phyloP scores from a whole-genome alignment of 306 rosid genomes.

The Prunus dulcis region DNA sequence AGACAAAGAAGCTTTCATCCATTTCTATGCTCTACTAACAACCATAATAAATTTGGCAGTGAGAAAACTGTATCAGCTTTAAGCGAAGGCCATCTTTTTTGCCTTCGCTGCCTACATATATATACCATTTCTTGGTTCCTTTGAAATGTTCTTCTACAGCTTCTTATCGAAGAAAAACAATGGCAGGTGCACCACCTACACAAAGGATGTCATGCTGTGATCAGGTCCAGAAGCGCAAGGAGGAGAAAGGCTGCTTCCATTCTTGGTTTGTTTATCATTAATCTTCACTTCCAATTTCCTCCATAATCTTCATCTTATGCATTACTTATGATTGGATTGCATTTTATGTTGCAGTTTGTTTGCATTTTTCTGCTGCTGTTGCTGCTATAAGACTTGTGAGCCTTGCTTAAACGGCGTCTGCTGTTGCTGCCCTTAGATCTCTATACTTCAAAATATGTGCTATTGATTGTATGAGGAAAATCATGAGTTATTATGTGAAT shows the following conservation, averaged over 20 bases:
- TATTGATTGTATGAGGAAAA: not conserved
- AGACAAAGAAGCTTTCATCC: not conserved
- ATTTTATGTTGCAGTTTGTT: constrained; percentile 40
- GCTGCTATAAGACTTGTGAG: constrained; percentile 47
- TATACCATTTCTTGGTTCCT: not conserved
- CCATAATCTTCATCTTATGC: not conserved
- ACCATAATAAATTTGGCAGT: constrained; percentile 1
- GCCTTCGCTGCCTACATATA: not conserved
- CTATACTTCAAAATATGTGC: constrained; percentile 1
- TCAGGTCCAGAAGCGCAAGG: constrained; percentile 32
- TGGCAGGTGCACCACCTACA: constrained; percentile 37
- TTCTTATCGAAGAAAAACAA: constrained; percentile 16
- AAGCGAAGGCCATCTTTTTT: not conserved
- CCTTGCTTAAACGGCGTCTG: constrained; percentile 48
- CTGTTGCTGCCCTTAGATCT: constrained; percentile 51
- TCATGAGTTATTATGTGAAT: not conserved
- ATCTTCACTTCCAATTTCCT: constrained; percentile 14
- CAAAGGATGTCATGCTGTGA: constrained; percentile 48
- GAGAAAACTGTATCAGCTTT: not conserved
- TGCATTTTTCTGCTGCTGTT: constrained; percentile 53
- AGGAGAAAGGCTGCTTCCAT: constrained; percentile 52
- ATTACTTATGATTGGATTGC: not conserved
- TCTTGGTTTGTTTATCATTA: constrained; percentile 37
- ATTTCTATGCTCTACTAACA: not conserved
- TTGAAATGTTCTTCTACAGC: not conserved